Percentiles rank a stretch among this genome's conserved stretches.
Evolutionary conservation across 805 yeast species (phyloP).

Genomic region (Cyberlindnera subsufficiens): DNA sequence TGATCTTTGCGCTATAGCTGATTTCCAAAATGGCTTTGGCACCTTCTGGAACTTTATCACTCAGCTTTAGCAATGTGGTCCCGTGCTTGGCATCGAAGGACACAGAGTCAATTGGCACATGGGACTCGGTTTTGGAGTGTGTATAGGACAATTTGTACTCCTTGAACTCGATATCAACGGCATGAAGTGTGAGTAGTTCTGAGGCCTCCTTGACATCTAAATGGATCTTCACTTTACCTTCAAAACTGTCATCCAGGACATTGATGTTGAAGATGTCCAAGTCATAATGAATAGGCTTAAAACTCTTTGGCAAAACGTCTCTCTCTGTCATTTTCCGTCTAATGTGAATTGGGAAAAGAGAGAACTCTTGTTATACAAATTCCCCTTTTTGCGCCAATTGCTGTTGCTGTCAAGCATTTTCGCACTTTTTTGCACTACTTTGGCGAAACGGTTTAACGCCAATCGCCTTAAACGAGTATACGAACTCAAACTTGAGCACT

Average conservation of each 20-base stretch:
- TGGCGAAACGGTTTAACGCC: no score
- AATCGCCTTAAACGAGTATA: neutral
- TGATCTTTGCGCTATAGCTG: conserved; percentile 52
- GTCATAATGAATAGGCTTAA: conserved; percentile 72
- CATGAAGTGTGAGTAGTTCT: conserved; percentile 47
- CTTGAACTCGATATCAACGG: conserved; percentile 53
- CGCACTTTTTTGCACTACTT: no score
- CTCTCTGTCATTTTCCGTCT: conserved; percentile 19
- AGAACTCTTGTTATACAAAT: no score
- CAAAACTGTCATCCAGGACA: conserved; percentile 50
- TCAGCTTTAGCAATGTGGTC: conserved; percentile 53
- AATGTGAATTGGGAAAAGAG: no score
- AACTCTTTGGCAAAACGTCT: conserved; percentile 49
- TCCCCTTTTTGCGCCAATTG: no score
- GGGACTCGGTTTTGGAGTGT: conserved; percentile 27
- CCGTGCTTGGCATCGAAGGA: conserved; percentile 48
- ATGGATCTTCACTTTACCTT: conserved; percentile 48
- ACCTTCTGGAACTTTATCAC: conserved; percentile 30
- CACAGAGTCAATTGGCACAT: conserved; percentile 25
- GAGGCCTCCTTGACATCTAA: conserved; percentile 44
- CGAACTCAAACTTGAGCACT: neutral
- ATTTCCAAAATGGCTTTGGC: conserved; percentile 38
- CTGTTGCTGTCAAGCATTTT: no score
- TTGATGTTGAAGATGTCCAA: conserved; percentile 52
- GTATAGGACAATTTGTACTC: conserved; percentile 33